Evolutionary conservation across 352 stramenopile species (phyloP), one percentile per base, ranked within the genome.

Genomic region (Globisporangium orthogonon): DNA sequence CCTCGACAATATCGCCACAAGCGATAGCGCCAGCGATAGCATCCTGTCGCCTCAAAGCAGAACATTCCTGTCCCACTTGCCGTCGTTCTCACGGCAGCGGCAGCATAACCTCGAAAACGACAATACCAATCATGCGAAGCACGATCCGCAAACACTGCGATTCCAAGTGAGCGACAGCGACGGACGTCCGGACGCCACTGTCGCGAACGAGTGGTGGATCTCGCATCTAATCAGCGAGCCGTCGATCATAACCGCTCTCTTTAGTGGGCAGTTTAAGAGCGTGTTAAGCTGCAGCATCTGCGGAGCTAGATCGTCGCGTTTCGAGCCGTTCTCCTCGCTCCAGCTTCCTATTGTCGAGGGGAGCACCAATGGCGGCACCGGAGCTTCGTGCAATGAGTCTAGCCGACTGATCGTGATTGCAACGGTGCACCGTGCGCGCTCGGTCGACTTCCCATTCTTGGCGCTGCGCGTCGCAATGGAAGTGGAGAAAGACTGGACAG

Each of bases 151-250:
- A 9, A 33, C 52, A 14, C 53, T 61, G 2, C 40, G 28, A 31
- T 58, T 78, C 31, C 50, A 56, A 14, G 67, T 97, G 30, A 71
- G 84, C 15, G 96, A 99, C 72, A 97, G 86, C 48, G 83, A 98
- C 61, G 93, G 89, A n/a, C 79, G 95, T 5, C 81, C 87, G 2
- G 96, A 99, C 66, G 75, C 73, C 0, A 83, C 96, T 51, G 77
- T 99, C 6, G 97, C 97, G 30, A 86, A 97, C 41, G 97, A 98
- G 61, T 99, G 96, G 94, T 99, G 97, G 97, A 74, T 87, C 9
- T 94, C 97, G 48, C 94, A 99, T 66, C 76, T 99, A 28, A 78
- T 96, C 47, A 63, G 92, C 46, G 96, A 99, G 60, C 82, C 97
- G 30, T 98, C 87, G 13, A 90, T 98, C 17, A 86, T 99, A 50